Evolutionary conservation across 139 green algal genomes (phyloP).

Genomic region (Mesotaenium endlicherianum): DNA sequence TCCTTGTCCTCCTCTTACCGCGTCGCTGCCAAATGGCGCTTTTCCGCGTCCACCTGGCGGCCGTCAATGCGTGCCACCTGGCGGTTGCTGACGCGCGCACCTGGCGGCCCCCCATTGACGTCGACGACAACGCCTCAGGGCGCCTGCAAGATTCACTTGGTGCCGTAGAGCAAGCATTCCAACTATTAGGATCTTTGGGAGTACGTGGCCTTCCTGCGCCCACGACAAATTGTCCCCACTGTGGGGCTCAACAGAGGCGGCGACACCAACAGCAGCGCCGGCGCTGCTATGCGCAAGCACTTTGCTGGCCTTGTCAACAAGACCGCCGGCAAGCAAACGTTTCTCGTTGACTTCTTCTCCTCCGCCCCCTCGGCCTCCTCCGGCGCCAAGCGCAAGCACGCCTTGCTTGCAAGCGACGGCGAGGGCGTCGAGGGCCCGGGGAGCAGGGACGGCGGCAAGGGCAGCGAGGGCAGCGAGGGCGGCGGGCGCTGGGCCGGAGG

Average conservation of each 20-base stretch:
- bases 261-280: not conserved
- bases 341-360: constrained; percentile 5
- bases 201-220: constrained; percentile 70
- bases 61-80: too few species aligned
- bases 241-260: constrained; percentile 54
- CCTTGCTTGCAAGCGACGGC: not conserved
- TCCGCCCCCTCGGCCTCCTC: too few species aligned
- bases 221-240: constrained; percentile 77
- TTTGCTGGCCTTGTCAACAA: constrained; percentile 40
- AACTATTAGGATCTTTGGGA: constrained; percentile 76
- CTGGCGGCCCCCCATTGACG: too few species aligned
- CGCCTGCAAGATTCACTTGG: constrained; percentile 64
- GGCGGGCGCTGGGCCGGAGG: not conserved
- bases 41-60: too few species aligned
- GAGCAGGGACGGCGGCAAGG: not conserved
- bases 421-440: not conserved
- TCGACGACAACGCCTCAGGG: too few species aligned
- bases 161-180: constrained; percentile 89
- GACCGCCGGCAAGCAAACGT: constrained; percentile 30
- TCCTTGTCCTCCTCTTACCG: not conserved
- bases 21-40: not conserved
- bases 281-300: constrained; percentile 20
- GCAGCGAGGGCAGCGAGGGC: not conserved
- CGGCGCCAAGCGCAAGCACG: too few species aligned
- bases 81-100: too few species aligned